phyloP scores from a whole-genome alignment of 2,329 filamentous ascomycete genomes.

The Tothia fuscella region DNA sequence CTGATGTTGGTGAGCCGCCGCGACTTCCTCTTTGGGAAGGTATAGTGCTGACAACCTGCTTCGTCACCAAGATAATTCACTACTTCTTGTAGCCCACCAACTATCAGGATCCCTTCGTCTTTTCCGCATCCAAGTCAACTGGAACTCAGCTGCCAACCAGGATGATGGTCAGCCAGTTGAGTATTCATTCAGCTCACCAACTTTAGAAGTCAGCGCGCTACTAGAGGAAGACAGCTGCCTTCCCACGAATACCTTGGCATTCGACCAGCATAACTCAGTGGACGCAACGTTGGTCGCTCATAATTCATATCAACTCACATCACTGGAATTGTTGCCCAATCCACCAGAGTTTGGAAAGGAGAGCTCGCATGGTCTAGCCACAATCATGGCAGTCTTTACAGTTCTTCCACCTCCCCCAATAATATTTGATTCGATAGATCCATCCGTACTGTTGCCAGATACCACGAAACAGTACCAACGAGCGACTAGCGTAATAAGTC shows the following conservation, averaged over 20 bases:
- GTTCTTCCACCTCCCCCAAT: conserved; percentile 38
- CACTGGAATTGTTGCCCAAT: conserved; percentile 61
- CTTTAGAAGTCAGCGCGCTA: conserved; percentile 18
- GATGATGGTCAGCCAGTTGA: neutral
- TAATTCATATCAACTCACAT: conserved; percentile 43
- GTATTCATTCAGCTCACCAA: conserved; percentile 18
- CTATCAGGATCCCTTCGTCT: conserved; percentile 61
- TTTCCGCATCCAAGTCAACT: conserved; percentile 61
- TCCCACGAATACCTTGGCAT: conserved; percentile 18
- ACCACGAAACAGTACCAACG: conserved; percentile 49
- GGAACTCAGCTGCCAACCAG: conserved; percentile 37
- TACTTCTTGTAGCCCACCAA: conserved; percentile 57
- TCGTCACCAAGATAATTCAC: conserved; percentile 31
- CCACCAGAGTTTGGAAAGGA: conserved; percentile 48
- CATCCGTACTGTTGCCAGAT: conserved; percentile 16
- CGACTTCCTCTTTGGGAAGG: neutral
- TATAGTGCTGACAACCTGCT: neutral
- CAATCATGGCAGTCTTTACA: conserved; percentile 63
- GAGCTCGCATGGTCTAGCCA: conserved; percentile 40
- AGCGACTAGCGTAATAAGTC: conserved; percentile 61
- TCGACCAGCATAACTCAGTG: conserved; percentile 18
- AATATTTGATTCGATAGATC: conserved; percentile 18
- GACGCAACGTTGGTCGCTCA: conserved; percentile 16
- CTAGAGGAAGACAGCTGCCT: conserved; percentile 18
- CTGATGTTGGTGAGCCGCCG: conserved; percentile 54